Evolutionary conservation across 768 basidiomycete genomes (phyloP).

Genomic region (Coprinellus micaceus): DNA sequence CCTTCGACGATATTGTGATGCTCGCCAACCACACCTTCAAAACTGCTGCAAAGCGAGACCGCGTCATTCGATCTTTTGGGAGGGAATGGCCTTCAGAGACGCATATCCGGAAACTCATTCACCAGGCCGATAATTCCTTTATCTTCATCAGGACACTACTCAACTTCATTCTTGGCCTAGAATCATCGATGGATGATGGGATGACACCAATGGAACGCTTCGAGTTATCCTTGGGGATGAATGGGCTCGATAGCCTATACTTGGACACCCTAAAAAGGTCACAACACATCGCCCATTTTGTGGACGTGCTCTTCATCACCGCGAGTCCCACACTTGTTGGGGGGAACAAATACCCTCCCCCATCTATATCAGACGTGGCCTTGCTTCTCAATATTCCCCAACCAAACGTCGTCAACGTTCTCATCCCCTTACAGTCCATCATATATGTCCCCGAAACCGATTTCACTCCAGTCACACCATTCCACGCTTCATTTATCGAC

Average conservation of each 20-base stretch:
- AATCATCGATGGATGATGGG: not conserved
- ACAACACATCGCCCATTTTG: not conserved
- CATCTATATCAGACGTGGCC: not conserved
- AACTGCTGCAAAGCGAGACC: not conserved
- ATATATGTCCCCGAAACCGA: not conserved
- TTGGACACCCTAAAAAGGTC: not conserved
- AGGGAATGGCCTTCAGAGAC: not conserved
- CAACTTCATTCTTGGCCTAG: not conserved
- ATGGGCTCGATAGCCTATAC: not conserved
- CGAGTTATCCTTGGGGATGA: not conserved
- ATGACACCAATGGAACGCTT: not conserved
- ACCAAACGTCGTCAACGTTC: not conserved
- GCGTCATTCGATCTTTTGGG: not conserved
- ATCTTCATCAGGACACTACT: not conserved
- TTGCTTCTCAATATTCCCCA: not conserved
- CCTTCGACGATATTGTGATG: not conserved
- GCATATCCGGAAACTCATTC: not conserved
- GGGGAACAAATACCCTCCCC: too few relatives aligned
- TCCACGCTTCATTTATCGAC: not conserved
- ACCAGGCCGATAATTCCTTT: not conserved
- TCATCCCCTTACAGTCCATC: not conserved
- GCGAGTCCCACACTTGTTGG: too few relatives aligned
- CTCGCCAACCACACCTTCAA: not conserved
- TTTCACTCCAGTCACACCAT: not conserved
- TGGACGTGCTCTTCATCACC: not conserved